Conservation (phyloP, 257 asterid genomes). For the Dorcoceras hygrometricum region DNA sequence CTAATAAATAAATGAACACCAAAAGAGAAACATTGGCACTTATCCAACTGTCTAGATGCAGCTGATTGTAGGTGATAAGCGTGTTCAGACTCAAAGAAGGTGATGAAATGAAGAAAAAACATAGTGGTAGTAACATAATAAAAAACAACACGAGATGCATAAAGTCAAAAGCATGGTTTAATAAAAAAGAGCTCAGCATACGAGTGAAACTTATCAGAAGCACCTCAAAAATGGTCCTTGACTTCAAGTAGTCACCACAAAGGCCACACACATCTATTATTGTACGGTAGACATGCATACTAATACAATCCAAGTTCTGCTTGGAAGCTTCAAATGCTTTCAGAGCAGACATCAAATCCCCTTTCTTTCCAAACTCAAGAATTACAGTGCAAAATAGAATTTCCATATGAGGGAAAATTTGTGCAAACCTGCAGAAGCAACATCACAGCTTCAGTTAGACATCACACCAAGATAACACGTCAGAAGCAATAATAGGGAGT, state of each 20-base stretch:
- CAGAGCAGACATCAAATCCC: conserved; percentile 70
- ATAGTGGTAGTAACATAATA: not conserved
- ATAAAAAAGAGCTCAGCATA: too few species aligned
- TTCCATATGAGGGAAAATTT: conserved; percentile 46
- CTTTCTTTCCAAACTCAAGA: conserved; percentile 79
- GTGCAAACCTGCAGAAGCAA: conserved; percentile 64
- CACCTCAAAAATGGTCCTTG: conserved; percentile 87
- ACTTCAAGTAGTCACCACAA: conserved; percentile 79
- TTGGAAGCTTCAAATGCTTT: conserved; percentile 69
- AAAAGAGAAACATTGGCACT: not conserved
- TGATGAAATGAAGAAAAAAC: not conserved
- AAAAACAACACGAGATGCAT: not conserved
- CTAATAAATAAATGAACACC: not conserved
- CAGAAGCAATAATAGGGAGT: not conserved
- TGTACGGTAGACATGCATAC: conserved; percentile 75
- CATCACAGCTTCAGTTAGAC: conserved; percentile 21
- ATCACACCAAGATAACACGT: conserved; percentile 10
- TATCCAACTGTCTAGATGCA: not conserved
- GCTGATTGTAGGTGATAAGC: not conserved
- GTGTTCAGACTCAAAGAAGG: not conserved
- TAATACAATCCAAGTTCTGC: conserved; percentile 49
- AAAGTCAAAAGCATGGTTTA: not conserved
- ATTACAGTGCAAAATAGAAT: conserved; percentile 61
- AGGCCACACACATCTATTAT: conserved; percentile 93
- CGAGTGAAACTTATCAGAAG: conserved; percentile 1